Evolutionary conservation across 352 stramenopile species (phyloP), one percentile per base, ranked within the genome.

Genomic region (Phytophthora uliginosa): DNA sequence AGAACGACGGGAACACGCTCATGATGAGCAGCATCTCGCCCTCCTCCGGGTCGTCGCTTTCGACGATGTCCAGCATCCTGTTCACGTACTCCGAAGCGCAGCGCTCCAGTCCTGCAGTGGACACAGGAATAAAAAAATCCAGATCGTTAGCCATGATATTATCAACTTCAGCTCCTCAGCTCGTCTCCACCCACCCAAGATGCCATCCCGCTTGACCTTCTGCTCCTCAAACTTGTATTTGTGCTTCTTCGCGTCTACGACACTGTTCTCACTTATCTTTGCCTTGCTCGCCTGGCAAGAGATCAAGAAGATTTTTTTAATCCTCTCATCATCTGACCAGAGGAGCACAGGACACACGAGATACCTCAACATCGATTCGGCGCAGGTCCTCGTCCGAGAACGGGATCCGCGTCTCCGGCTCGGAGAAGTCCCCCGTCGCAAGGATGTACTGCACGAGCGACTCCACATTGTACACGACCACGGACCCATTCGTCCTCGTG

Each of bases 401-500:
- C 28, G 88, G 84, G 68, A 97, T 91, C 15, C 89, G 85, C 24
- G 91, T 97, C 70, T 97, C 81, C 22, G 91, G 91, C 76, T 97
- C 91, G 1, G 86, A 92, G 63, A 97, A 97, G 73, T 96, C 86
- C 24, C 91, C 91, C n/a, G 90, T 97, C 4, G 84, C 83, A 4
- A 97, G 76, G 57, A 97, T 94, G 66, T 97, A 97, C 59, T 96
- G 88, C 10, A 97, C 86, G 20, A 97, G 82, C 36, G 83, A 85
- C 31, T 97, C 90, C 33, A 97, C 83, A 61, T 96, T 94, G 83
- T 97, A 97, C 53, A 90, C 71, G 18, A 97, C 89, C 45, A 94
- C 76, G 8, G 88, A 93, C 7, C 90, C 90, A 59, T 97, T 97
- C 38, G 81, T 85, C 24, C 91, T 83, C 31, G 86, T 86, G 59